phyloP scores from a whole-genome alignment of 495 filamentous ascomycete species.

The Parathielavia appendiculata region DNA sequence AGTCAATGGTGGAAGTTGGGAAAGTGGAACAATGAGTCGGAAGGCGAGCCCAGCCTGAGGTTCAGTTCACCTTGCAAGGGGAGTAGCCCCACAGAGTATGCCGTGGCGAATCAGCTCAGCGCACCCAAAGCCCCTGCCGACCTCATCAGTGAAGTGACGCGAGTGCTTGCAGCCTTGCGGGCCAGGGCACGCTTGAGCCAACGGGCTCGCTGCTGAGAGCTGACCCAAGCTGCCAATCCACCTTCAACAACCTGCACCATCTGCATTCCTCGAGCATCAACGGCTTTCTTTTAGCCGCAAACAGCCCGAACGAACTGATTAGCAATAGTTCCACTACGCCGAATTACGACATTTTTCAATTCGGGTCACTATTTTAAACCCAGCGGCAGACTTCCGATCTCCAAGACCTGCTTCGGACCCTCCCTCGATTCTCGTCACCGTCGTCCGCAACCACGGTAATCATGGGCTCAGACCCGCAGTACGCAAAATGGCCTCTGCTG shows the following conservation, averaged over 20 bases:
- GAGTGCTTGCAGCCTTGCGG: constrained; percentile 29
- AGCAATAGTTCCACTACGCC: background rate
- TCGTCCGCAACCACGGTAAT: constrained; percentile 12
- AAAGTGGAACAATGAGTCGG: background rate
- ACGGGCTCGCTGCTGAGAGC: constrained; percentile 6
- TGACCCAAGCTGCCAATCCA: constrained; percentile 17
- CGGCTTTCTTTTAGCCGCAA: background rate
- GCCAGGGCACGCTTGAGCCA: constrained; percentile 16
- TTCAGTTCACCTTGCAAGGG: background rate
- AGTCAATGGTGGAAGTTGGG: background rate
- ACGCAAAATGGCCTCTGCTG: constrained; percentile 89
- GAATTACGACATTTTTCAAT: background rate
- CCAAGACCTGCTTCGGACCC: constrained; percentile 3
- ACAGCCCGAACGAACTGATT: background rate
- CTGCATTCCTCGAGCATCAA: background rate
- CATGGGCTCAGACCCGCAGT: constrained; percentile 97
- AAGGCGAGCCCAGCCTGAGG: background rate
- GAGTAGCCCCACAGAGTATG: background rate
- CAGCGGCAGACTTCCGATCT: background rate
- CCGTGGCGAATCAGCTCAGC: constrained; percentile 2
- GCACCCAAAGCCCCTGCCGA: background rate
- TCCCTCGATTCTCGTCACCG: background rate
- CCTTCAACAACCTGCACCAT: constrained; percentile 10
- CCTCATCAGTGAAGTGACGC: constrained; percentile 24
- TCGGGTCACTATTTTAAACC: background rate